Evolutionary conservation across 1,284 basidiomycete genomes (phyloP).

Genomic region (Cryptococcus neoformans): DNA sequence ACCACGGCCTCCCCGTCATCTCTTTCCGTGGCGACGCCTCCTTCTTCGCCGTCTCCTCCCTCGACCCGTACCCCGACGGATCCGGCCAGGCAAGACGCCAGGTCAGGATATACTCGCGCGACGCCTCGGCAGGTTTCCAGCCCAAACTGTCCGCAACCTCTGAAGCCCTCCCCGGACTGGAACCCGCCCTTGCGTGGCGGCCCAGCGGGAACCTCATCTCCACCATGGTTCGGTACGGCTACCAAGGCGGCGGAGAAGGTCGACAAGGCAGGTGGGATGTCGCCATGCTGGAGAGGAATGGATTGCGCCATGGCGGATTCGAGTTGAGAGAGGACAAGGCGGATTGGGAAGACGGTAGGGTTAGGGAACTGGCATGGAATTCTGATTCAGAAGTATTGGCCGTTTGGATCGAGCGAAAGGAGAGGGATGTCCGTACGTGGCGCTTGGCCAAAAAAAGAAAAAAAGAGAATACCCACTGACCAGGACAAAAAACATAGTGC

Average conservation of each 20-base stretch:
- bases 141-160: conserved; percentile 79
- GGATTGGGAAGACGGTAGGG: conserved; percentile 50
- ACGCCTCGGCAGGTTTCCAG: conserved; percentile 48
- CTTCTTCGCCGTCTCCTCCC: conserved; percentile 79
- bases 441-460: too few relatives aligned
- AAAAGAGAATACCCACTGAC: background rate
- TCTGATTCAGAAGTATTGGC: conserved; percentile 81
- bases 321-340: conserved; percentile 57
- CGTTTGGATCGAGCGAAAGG: conserved; percentile 70
- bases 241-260: conserved; percentile 63
- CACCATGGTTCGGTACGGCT: conserved; percentile 74
- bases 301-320: conserved; percentile 88
- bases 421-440: conserved; percentile 64
- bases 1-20: conserved; percentile 70
- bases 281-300: conserved; percentile 95
- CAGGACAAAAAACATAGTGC: conserved; percentile 57
- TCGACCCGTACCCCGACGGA: conserved; percentile 50
- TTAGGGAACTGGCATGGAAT: conserved; percentile 82
- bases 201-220: conserved; percentile 86
- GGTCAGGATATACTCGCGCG: conserved; percentile 76
- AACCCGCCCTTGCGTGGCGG: conserved; percentile 78
- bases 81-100: conserved; percentile 52
- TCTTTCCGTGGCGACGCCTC: conserved; percentile 92
- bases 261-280: conserved; percentile 67
- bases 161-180: conserved; percentile 77